Conservation (phyloP, 495 filamentous ascomycete genomes). For the Bathelium albidoporum region DNA sequence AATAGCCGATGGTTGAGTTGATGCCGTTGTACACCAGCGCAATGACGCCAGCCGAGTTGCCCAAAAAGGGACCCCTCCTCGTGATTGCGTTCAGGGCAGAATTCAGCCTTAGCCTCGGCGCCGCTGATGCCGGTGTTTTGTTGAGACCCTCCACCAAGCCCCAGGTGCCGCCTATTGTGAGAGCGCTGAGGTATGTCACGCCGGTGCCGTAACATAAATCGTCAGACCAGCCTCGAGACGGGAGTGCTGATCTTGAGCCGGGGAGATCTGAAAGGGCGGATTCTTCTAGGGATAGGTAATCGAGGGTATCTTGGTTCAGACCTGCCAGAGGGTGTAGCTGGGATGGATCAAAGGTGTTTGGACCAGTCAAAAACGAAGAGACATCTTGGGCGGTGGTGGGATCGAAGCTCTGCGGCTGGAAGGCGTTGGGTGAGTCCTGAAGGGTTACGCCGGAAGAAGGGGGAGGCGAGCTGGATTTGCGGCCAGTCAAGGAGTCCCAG, state of each 20-base stretch:
- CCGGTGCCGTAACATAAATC: constrained; percentile 97
- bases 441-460: constrained; percentile 18
- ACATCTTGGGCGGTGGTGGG: constrained; percentile 63
- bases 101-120: constrained; percentile 85
- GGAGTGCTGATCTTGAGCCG: constrained; percentile 72
- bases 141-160: constrained; percentile 78
- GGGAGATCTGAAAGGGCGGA: constrained; percentile 80
- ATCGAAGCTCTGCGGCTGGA: constrained; percentile 53
- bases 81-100: constrained; percentile 88
- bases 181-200: constrained; percentile 75
- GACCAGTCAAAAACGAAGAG: constrained; percentile 64
- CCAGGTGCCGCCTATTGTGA: constrained; percentile 84
- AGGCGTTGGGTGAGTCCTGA: constrained; percentile 36
- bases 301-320: constrained; percentile 79
- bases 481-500: constrained; percentile 81
- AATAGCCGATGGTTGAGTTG: constrained; percentile 80
- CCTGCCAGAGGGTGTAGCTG: constrained; percentile 89
- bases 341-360: constrained; percentile 68
- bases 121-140: constrained; percentile 58
- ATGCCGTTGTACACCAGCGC: constrained; percentile 73
- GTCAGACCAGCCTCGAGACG: constrained; percentile 93
- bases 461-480: constrained; percentile 49
- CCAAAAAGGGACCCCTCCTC: constrained; percentile 86
- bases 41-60: constrained; percentile 88
- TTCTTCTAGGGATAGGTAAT: constrained; percentile 91